Evolutionary conservation across 1,284 basidiomycete species (phyloP), one percentile per base, ranked within the genome.

Genomic region (Ustilago esculenta): DNA sequence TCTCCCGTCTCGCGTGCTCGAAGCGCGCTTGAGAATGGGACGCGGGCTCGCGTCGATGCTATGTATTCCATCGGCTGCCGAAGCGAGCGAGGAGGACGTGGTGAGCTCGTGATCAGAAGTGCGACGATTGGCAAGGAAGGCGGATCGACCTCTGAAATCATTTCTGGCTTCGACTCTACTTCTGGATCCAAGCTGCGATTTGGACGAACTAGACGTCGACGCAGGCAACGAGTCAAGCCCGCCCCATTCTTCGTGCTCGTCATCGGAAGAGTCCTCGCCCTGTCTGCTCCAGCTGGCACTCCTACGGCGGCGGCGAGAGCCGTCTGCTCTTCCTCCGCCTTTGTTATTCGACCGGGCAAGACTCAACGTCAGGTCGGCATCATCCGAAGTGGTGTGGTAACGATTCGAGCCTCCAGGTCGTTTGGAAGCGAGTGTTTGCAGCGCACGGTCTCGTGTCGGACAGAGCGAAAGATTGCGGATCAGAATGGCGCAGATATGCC

Each of bases 381-480:
- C 67, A 34, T 70, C 67, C 6, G 51, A 55, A 23, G 60, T 70
- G 18, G 52, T 65, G 56, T 60, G 60, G 27, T 47, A 52, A 35
- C 53, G 56, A 39, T 42, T 56, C 9, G 57, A 59, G 14, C 47
- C 46, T 15, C 58, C 65, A 7, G 53, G 48, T 45, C 65, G 40
- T 32, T 52, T 56, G 5, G 53, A 61, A 21, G 57, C 52, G 29
- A 68, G 57, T 23, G 65, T 61, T 20, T 68, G 65, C 0, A 70
- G 46, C 3, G 61, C 67, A 14, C 67, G 51, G 20, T 70, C 67
- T 30, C 67, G 39, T 5, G 61, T 70, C 1, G 67, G 67, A 7
- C 61, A 48, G 7, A 70, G 49, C 3, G 67, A 59, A 6, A 70
- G 53, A 27, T 70, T 70, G 48, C 67, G 60, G 1, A 70, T 47